Conservation (phyloP, 2,329 filamentous ascomycete genomes). For the Aspergillus brasiliensis region DNA sequence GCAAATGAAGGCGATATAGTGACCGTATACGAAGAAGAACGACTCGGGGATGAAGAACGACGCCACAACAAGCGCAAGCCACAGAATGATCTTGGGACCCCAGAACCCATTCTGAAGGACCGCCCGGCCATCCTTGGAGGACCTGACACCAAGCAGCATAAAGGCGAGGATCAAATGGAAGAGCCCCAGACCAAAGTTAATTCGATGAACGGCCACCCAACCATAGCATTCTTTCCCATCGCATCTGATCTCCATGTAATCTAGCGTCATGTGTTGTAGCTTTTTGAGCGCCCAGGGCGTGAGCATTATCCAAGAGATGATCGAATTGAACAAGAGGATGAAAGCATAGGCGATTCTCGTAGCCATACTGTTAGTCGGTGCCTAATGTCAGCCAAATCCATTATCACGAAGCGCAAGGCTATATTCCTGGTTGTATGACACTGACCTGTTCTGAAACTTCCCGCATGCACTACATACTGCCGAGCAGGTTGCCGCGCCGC, state of each 20-base stretch:
- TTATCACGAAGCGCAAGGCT: slow-evolving; percentile 1
- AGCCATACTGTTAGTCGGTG: slow-evolving; percentile 67
- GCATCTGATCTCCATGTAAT: slow-evolving; percentile 95
- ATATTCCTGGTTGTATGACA: neutral
- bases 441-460: slow-evolving; percentile 91
- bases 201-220: slow-evolving; percentile 93
- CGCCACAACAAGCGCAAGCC: slow-evolving; percentile 81
- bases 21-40: slow-evolving; percentile 95
- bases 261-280: slow-evolving; percentile 84
- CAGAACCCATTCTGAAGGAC: slow-evolving; percentile 97
- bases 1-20: slow-evolving; percentile 84
- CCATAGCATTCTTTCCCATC: slow-evolving; percentile 89
- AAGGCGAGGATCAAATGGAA: slow-evolving; percentile 88
- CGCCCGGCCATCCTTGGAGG: slow-evolving; percentile 83
- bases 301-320: slow-evolving; percentile 98
- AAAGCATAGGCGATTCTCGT: slow-evolving; percentile 96
- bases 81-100: slow-evolving; percentile 92
- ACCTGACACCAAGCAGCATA: slow-evolving; percentile 81
- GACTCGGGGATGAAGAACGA: slow-evolving; percentile 94
- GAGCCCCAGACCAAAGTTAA: slow-evolving; percentile 94
- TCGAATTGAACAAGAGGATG: slow-evolving; percentile 93
- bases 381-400: slow-evolving; percentile 25
- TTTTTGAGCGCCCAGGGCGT: slow-evolving; percentile 98
- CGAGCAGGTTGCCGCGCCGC: slow-evolving; percentile 93
- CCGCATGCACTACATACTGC: slow-evolving; percentile 94